phyloP scores from a whole-genome alignment of 164 flowering plant species.

The Stephania japonica region DNA sequence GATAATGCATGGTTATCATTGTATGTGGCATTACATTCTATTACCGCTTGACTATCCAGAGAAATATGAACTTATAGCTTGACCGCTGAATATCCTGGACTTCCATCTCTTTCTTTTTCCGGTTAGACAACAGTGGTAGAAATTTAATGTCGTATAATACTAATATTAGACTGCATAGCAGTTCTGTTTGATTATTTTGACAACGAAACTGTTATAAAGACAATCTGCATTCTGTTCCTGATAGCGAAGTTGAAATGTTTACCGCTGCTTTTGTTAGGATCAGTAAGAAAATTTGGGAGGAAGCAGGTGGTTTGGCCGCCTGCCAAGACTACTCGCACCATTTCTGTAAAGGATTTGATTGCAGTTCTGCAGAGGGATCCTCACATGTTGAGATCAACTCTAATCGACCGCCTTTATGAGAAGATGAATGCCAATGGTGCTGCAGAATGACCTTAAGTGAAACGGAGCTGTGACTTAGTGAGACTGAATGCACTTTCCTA shows the following conservation, averaged over 20 bases:
- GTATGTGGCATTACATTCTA: no score
- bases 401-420: conserved; percentile 63
- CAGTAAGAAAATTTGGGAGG: conserved; percentile 44
- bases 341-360: conserved; percentile 74
- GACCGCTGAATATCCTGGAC: no score
- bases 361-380: conserved; percentile 78
- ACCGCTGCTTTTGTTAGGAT: conserved; percentile 28
- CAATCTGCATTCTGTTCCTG: not conserved
- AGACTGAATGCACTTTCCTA: not conserved
- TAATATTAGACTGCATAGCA: not conserved
- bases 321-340: conserved; percentile 34
- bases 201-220: not conserved
- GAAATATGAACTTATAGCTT: no score
- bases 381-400: conserved; percentile 63
- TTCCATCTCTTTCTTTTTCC: no score
- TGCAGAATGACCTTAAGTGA: conserved; percentile 11
- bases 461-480: not conserved
- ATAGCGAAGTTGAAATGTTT: not conserved
- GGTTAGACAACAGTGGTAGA: no score
- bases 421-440: conserved; percentile 27
- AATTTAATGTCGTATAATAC: no score
- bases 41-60: no score
- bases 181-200: not conserved
- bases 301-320: conserved; percentile 29
- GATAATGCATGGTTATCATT: no score